A percentile compares a stretch with the other conserved stretches of the same genome.
phyloP scores from a whole-genome alignment of 2,329 filamentous ascomycete species.

The Sarocladium strictum region DNA sequence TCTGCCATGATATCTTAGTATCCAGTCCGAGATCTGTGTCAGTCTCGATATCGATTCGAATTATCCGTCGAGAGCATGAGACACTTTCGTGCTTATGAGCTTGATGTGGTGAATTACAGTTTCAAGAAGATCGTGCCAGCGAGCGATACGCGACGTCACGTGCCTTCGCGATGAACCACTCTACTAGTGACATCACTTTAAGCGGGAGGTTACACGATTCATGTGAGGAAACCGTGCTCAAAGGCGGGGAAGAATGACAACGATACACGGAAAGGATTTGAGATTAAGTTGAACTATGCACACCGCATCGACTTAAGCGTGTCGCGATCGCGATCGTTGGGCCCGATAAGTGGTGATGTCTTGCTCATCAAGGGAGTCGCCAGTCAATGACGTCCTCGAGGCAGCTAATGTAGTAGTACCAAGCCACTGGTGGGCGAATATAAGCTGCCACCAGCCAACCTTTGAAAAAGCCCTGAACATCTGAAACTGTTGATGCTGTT shows the following conservation, averaged over 20 bases:
- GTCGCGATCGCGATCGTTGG: not conserved
- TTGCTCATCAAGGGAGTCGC: not conserved
- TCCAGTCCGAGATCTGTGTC: no score
- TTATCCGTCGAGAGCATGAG: no score
- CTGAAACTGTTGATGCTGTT: no score
- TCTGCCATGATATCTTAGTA: conserved; percentile 15
- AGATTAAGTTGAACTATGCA: not conserved
- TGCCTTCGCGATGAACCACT: conserved; percentile 15
- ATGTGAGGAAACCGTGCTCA: no score
- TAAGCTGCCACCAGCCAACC: not conserved
- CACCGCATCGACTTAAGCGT: not conserved
- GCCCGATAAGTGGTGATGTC: not conserved
- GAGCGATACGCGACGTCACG: conserved; percentile 21
- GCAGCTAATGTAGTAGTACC: not conserved
- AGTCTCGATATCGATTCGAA: no score
- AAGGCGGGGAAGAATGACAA: no score
- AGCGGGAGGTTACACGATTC: no score
- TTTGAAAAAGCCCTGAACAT: no score
- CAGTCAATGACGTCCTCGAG: conserved; percentile 13
- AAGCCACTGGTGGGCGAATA: not conserved
- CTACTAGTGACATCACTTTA: not conserved
- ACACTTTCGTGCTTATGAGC: not conserved
- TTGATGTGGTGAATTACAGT: not conserved
- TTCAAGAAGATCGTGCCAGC: not conserved
- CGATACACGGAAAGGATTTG: no score